Evolutionary conservation across 352 stramenopile genomes (phyloP).

Genomic region (Globisporangium spinosum): DNA sequence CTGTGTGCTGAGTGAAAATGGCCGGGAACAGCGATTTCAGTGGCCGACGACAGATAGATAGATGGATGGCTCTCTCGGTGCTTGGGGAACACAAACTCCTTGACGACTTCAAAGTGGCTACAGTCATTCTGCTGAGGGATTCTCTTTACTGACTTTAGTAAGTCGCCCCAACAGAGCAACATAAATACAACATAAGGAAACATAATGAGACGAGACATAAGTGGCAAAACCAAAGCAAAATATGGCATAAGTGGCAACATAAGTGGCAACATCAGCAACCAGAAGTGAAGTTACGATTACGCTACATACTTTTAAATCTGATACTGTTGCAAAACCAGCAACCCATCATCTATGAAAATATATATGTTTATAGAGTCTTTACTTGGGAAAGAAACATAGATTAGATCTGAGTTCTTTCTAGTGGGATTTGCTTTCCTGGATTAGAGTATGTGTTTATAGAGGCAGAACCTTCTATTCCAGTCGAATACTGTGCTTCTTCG

Average conservation of each 20-base stretch:
- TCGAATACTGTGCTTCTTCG: neutral
- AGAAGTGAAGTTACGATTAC: conserved; percentile 1
- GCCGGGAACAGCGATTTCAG: too few relatives aligned
- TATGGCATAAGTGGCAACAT: too few relatives aligned
- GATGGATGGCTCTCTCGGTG: too few relatives aligned
- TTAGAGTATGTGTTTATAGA: neutral
- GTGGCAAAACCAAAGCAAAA: too few relatives aligned
- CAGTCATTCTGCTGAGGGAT: neutral
- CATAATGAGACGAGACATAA: too few relatives aligned
- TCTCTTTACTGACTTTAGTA: neutral
- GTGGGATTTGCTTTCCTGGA: neutral
- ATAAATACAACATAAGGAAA: too few relatives aligned
- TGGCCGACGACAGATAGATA: too few relatives aligned
- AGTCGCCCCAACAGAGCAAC: too few relatives aligned
- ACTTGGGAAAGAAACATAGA: neutral
- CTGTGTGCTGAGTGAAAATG: too few relatives aligned
- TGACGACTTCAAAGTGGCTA: neutral
- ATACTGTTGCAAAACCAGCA: neutral
- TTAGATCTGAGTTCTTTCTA: neutral
- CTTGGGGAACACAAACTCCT: too few relatives aligned
- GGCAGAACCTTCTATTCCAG: neutral
- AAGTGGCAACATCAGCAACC: neutral
- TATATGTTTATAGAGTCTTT: neutral
- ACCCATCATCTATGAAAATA: neutral
- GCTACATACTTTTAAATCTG: neutral